Evolutionary conservation across 2,329 filamentous ascomycete genomes (phyloP), one percentile per base, ranked within the genome.

Genomic region (Paracorniculantispora psalliotae): DNA sequence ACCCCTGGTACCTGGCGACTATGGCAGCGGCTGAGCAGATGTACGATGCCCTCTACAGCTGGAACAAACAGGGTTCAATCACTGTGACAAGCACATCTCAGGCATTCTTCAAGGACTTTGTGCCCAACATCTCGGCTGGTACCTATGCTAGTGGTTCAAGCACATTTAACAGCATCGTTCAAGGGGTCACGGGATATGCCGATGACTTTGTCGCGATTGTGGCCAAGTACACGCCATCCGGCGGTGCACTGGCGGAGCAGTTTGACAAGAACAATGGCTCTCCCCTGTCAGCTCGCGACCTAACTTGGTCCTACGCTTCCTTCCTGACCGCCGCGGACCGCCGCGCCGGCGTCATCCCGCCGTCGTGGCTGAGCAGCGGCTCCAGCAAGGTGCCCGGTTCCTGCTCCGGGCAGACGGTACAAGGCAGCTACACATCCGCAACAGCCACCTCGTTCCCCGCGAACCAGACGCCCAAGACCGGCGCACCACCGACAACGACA

Each of bases 1-100:
- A 94, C 70, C 90, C 90, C 1, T 94, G 90, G 90, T 90, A 91
- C 66, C 79, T 93, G 13, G 82, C 82, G 65, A 93, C 88, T 1
- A 78, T 91, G 30, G 89, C 89, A 1, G 89, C 89, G 0, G 91
- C 90, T 3, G 90, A 94, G 72, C 87, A 90, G 68, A 81, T 96
- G 2, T 93, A 92, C 69, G 86, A 89, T 65, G 87, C 90, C 1
- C 67, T 92, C 1, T 86, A 87, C 63, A 84, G 88, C 52, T 93
- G 89, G 88, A 79, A 87, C 62, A 72, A 77, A 37, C 71, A 79
- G 26, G 85, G 84, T 1, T 85, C 79, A 6, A 80, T 96, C 66
- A 81, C 79, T 0, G 81, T 93, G 49, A 87, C 84, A 5, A 73
- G 77, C 0, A 79, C 79, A 1, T 91, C 88, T 0, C 77, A 91